Evolutionary conservation across 306 rosid species (phyloP).

Genomic region (Purshia tridentata): DNA sequence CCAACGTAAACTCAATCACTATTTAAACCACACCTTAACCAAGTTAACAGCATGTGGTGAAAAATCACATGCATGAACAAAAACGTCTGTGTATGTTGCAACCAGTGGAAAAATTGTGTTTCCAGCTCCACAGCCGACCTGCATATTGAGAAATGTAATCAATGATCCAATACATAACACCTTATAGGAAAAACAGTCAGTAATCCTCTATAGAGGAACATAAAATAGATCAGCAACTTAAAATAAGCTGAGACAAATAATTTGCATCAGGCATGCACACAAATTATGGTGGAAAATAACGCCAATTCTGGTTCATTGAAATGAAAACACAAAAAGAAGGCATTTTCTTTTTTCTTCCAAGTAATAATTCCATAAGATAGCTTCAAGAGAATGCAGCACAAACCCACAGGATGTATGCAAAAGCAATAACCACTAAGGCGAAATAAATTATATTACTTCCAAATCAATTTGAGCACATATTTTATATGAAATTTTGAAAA

Average conservation of each 20-base stretch:
- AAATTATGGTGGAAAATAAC: too few relatives aligned
- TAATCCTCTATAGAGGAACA: neutral
- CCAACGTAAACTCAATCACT: neutral
- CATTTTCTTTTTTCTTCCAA: too few relatives aligned
- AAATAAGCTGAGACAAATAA: neutral
- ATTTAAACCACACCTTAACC: conserved; percentile 62
- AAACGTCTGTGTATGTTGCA: conserved; percentile 60
- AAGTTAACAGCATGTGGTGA: conserved; percentile 85
- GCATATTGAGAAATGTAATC: conserved; percentile 28
- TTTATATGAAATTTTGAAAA: too few relatives aligned
- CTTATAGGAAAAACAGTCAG: conserved; percentile 9
- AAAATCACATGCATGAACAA: conserved; percentile 91
- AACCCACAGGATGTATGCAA: too few relatives aligned
- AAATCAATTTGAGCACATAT: too few relatives aligned
- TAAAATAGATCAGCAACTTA: neutral
- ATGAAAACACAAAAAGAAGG: too few relatives aligned
- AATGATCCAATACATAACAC: conserved; percentile 10
- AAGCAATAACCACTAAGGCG: too few relatives aligned
- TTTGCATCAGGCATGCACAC: too few relatives aligned
- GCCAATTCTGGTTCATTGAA: neutral
- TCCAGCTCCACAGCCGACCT: conserved; percentile 96
- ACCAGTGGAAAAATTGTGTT: conserved; percentile 89
- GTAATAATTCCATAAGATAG: too few relatives aligned
- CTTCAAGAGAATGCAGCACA: too few relatives aligned
- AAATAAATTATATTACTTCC: too few relatives aligned